Conservation (phyloP, 140 eudicot genomes). For the Bidens hawaiensis region DNA sequence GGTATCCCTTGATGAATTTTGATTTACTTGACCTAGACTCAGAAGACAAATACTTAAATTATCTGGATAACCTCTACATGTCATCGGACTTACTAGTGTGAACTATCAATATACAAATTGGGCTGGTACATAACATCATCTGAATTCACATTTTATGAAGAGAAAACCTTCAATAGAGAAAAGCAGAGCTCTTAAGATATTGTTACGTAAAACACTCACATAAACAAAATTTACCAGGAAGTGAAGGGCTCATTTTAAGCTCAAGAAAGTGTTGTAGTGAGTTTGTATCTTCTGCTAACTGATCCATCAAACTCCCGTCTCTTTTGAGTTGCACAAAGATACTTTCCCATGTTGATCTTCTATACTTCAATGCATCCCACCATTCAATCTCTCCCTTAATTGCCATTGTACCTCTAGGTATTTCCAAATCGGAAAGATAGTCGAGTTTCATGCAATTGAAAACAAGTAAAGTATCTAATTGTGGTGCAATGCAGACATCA, state of each 20-base stretch:
- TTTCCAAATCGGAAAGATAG: slow-evolving; percentile 19
- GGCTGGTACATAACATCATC: background rate
- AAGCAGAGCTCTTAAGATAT: background rate
- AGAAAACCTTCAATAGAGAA: background rate
- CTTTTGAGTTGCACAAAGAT: slow-evolving; percentile 22
- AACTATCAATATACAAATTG: background rate
- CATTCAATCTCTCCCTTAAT: slow-evolving; percentile 32
- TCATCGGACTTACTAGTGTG: background rate
- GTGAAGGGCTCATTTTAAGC: slow-evolving; percentile 6
- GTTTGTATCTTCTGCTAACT: slow-evolving; percentile 24
- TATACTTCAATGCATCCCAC: slow-evolving; percentile 26
- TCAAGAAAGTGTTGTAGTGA: slow-evolving; percentile 25
- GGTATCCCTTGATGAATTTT: background rate
- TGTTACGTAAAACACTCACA: background rate
- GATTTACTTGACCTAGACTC: slow-evolving; percentile 12
- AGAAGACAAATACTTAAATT: background rate
- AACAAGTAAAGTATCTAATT: slow-evolving; percentile 15
- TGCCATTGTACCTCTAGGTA: slow-evolving; percentile 7
- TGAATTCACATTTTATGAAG: background rate
- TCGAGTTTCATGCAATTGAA: slow-evolving; percentile 25
- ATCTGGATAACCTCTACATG: background rate
- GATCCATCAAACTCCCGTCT: slow-evolving; percentile 26
- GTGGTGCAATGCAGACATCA: slow-evolving; percentile 28
- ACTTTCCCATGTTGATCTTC: slow-evolving; percentile 11
- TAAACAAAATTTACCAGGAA: slow-evolving; percentile 7